phyloP scores from a whole-genome alignment of 495 filamentous ascomycete species.

The Platismatia glauca region DNA sequence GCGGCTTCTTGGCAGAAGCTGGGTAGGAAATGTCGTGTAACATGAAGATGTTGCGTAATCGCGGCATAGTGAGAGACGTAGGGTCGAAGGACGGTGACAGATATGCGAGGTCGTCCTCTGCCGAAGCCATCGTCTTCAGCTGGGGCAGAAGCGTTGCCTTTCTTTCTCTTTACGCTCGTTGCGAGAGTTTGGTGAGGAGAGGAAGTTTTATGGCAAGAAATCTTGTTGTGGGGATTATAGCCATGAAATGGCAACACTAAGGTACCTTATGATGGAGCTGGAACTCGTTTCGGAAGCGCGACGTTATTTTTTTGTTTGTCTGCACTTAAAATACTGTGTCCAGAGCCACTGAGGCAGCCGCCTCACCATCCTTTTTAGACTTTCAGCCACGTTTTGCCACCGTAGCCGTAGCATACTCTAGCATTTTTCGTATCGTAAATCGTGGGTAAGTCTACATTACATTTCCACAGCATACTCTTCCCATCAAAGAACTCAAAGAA shows the following conservation, averaged over 20 bases:
- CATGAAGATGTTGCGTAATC: constrained; percentile 80
- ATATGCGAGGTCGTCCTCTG: constrained; percentile 54
- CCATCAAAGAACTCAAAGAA: too few species aligned
- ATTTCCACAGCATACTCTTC: too few species aligned
- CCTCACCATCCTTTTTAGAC: neutral
- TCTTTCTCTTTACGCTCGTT: neutral
- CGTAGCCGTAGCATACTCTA: neutral
- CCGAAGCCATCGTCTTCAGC: constrained; percentile 6
- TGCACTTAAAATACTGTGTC: too few species aligned
- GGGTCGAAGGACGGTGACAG: constrained; percentile 80
- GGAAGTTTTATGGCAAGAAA: neutral
- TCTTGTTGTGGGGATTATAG: neutral
- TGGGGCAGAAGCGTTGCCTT: neutral
- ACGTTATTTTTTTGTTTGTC: neutral
- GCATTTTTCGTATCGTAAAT: too few species aligned
- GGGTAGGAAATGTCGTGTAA: constrained; percentile 78
- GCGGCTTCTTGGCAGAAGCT: constrained; percentile 75
- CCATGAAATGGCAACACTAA: neutral
- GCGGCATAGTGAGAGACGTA: constrained; percentile 68
- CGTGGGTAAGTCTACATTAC: too few species aligned
- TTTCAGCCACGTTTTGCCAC: neutral
- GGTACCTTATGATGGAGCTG: neutral
- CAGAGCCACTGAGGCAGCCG: neutral
- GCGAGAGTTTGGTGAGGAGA: neutral
- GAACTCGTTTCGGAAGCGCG: neutral